Base-by-base conservation (phyloP, 805 yeast genomes). In the Maudiozyma pseudohumilis region DNA sequence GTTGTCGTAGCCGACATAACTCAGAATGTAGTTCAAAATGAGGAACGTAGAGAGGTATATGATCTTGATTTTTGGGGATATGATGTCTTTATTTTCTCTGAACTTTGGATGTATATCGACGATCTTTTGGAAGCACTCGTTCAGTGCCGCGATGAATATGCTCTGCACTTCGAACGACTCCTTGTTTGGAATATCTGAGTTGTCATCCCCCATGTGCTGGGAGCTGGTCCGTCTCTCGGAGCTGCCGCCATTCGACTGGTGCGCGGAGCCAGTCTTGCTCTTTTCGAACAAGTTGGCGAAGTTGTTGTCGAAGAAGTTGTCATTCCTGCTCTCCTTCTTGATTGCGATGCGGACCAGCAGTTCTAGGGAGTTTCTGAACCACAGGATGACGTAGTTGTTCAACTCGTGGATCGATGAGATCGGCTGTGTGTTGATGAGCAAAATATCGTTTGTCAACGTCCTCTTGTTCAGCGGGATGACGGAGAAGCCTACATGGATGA, bases 1-100 rank as follows among this genome's bases (percentile, higher is more conserved):
- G 48, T 72, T 75, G 25, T 69, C 65, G 36, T 72, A 74, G 0
- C 88, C 87, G 18, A 76, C 70, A 29, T 77, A 60, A 2, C 77
- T 59, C 8, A 77, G 66, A 8, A 75, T 59, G 48, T 76, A 80
- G 49, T 78, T 78, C 22, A 76, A 50, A 8, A 70, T 47, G 0
- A 64, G 56, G 38, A 72, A 54, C 0, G 70, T 57, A 2, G 64
- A 49, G 6, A 65, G 48, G 32, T 66, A 65, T 10, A 68, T 45
- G 9, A 61, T 44, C 25, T 52, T 53, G 6, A 57, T 44, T 38
- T 59, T 57, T n/a, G 50, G 50, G 3, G 63, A 52, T 8, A 52
- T 53, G 19, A 46, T 39, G 7, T 53, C 45, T 17, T 47, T 49
- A 37, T 51, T 49, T 34, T 50, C 53, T 34, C 58, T 47, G 13